Evolutionary conservation across 2,329 filamentous ascomycete species (phyloP).

Genomic region (Fonsecaea pedrosoi): DNA sequence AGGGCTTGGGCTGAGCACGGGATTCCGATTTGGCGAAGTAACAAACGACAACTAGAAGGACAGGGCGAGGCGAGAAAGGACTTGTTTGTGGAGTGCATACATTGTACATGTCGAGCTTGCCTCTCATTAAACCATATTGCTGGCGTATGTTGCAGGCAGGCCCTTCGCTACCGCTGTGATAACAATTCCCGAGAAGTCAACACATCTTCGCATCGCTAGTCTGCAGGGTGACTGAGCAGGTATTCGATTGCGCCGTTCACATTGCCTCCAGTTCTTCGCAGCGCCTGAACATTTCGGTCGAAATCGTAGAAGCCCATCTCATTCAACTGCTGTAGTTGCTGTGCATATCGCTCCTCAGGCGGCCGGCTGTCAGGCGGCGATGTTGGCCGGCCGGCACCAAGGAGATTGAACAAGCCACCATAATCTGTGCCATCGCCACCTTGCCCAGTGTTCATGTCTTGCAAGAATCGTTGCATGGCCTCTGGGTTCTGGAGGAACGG

Average conservation of each 20-base stretch:
- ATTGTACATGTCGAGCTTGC: slow-evolving; percentile 17
- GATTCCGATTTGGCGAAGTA: neutral
- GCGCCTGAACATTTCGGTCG: slow-evolving; percentile 85
- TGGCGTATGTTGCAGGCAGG: slow-evolving; percentile 4
- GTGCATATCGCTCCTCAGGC: slow-evolving; percentile 90
- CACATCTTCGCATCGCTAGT: slow-evolving; percentile 1
- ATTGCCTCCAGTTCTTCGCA: slow-evolving; percentile 87
- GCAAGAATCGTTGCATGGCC: slow-evolving; percentile 64
- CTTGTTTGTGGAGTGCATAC: slow-evolving; percentile 3
- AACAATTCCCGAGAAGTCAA: slow-evolving; percentile 1
- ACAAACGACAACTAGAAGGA: neutral
- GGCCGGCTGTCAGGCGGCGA: slow-evolving; percentile 80
- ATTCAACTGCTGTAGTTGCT: slow-evolving; percentile 89
- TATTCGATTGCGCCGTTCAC: slow-evolving; percentile 74
- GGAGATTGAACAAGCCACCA: slow-evolving; percentile 42
- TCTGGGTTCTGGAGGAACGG: slow-evolving; percentile 67
- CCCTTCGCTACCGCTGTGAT: neutral
- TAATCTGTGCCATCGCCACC: slow-evolving; percentile 54
- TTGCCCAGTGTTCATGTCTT: slow-evolving; percentile 49
- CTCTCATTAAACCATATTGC: slow-evolving; percentile 5
- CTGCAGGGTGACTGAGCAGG: slow-evolving; percentile 39
- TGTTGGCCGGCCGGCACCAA: slow-evolving; percentile 48
- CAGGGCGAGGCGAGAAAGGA: neutral
- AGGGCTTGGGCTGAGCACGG: neutral
- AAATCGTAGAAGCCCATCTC: slow-evolving; percentile 99